These are phyloP conservation scores for Paraconiothyrium brasiliense DNA, from an alignment of 2,329 filamentous ascomycete species.

Conservation along the genomic window DNA sequence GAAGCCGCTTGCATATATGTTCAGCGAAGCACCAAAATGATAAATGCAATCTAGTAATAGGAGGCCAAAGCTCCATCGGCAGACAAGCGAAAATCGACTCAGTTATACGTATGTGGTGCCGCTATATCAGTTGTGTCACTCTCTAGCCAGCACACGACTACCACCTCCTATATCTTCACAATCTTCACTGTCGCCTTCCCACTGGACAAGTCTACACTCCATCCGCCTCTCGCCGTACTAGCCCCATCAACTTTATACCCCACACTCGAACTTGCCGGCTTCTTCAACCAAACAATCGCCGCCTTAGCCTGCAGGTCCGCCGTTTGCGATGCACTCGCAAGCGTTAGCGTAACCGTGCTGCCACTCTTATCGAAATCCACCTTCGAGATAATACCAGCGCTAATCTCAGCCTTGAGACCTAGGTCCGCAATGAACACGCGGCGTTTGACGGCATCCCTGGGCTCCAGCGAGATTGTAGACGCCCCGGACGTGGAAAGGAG, in stretches of 20 bases:
- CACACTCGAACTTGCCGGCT: conserved; percentile 14
- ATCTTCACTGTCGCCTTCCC: conserved; percentile 26
- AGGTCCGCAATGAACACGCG: conserved; percentile 61
- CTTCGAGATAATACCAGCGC: conserved; percentile 30
- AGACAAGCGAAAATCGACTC: no score
- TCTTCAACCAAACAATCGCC: conserved; percentile 32
- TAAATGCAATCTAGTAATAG: no score
- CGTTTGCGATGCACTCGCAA: conserved; percentile 21
- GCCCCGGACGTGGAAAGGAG: conserved; percentile 34
- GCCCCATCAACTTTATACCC: conserved; percentile 24
- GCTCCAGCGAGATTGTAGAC: conserved; percentile 48
- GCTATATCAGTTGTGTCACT: neutral
- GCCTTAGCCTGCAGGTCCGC: conserved; percentile 26
- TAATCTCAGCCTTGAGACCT: conserved; percentile 46
- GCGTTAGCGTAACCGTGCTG: conserved; percentile 21
- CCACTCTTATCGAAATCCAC: conserved; percentile 23
- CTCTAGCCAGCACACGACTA: neutral
- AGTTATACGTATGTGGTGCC: no score
- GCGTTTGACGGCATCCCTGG: conserved; percentile 59
- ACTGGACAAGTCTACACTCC: conserved; percentile 25
- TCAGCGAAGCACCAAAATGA: no score
- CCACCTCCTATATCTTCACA: conserved; percentile 6
- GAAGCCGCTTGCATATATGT: no score
- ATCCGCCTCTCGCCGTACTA: conserved; percentile 27
- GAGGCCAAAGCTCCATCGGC: no score